Evolutionary conservation across 805 yeast genomes (phyloP), one percentile per base, ranked within the genome.

Genomic region (Metschnikowia chrysomelidarum): DNA sequence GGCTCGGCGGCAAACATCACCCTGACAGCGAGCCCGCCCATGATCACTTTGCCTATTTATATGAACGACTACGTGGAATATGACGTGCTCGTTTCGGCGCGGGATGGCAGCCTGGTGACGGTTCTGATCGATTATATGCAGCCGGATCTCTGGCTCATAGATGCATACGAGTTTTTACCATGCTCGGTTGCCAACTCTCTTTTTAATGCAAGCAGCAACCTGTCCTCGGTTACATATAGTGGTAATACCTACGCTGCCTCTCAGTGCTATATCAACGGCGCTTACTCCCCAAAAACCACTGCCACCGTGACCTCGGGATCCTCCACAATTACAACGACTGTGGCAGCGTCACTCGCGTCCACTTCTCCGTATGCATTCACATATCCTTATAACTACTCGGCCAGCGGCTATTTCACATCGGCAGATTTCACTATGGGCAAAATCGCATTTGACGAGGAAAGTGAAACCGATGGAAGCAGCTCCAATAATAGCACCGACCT

Each of bases 121-220:
- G 41, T 59, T 2, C 46, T 65, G 23, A 27, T 63, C 23, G 72
- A 66, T 43, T 19, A 56, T 14, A 15, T 57, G n/a, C 71, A 61
- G 46, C 66, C 67, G 5, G 64, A 65, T 12, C 26, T 63, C 2
- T 67, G 71, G 71, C 62, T 61, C 13, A 43, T 66, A 45, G 50
- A 62, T 35, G 57, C 52, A 5, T 33, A 53, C 11, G 28, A 33
- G 3, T 41, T 62, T 28, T 40, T 46, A 24, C 48, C 49, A 25
- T 67, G 71, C 41, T 27, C 36, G 9, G 47, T 44, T 14, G 29
- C 59, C 7, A 27, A 32, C 13, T 3, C 46, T 13, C 29, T 27
- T 44, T 7, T 19, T n/a, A 9, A 19, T 21, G 13, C 16, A 18
- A 17, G 25, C 5, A 19, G 13, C 28, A 29, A 11, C 49, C 21